Evolutionary conservation across 192 early-diverging fungal genomes (phyloP).

Genomic region (Linnemannia exigua): DNA sequence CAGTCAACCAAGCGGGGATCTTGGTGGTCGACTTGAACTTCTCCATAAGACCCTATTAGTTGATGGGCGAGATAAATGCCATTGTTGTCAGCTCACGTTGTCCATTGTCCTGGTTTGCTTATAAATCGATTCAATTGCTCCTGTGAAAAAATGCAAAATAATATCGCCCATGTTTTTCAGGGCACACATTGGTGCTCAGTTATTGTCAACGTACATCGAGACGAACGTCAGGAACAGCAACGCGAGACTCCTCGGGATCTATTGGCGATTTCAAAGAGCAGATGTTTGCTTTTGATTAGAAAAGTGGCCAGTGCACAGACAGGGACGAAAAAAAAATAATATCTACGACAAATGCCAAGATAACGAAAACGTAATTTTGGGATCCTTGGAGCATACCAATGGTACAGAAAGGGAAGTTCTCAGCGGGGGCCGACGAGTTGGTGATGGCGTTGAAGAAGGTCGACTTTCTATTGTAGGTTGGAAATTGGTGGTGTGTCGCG

Average conservation of each 20-base stretch:
- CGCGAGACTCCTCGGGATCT: constrained; percentile 93
- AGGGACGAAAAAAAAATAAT: neutral
- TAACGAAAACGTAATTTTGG: no score
- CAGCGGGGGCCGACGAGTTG: constrained; percentile 77
- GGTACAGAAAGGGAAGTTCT: constrained; percentile 99
- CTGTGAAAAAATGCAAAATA: no score
- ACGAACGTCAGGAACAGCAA: constrained; percentile 91
- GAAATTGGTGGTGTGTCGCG: neutral
- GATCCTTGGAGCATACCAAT: constrained; percentile 65
- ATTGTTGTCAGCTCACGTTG: neutral
- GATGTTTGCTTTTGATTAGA: neutral
- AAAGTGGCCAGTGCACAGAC: neutral
- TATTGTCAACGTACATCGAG: constrained; percentile 81
- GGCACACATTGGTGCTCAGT: neutral
- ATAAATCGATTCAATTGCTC: neutral
- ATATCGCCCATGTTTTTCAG: neutral
- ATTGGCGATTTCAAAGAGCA: constrained; percentile 33
- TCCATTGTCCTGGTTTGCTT: neutral
- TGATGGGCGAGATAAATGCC: neutral
- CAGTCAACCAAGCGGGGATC: constrained; percentile 87
- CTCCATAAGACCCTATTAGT: constrained; percentile 23
- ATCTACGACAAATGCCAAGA: neutral
- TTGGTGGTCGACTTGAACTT: constrained; percentile 76
- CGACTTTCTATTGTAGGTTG: constrained; percentile 73
- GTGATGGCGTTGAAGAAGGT: constrained; percentile 90